phyloP scores from a whole-genome alignment of 208 protist species.

The Leishmania amazonensis region DNA sequence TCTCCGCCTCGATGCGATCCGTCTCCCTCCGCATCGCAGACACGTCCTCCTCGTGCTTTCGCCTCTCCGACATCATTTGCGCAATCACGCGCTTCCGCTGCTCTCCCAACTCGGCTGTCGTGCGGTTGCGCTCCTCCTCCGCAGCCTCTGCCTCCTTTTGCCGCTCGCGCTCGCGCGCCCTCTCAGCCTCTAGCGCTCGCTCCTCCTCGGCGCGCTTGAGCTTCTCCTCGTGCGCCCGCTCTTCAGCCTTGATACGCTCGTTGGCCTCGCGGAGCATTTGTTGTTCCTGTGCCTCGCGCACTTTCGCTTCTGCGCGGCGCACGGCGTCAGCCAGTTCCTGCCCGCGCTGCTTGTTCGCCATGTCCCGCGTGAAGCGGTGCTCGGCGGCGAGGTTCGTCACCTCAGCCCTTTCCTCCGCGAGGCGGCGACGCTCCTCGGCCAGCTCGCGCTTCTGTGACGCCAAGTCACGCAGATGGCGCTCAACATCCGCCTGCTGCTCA shows the following conservation, averaged over 20 bases:
- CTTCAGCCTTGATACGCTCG: constrained; percentile 38
- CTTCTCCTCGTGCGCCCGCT: constrained; percentile 49
- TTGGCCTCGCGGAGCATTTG: constrained; percentile 43
- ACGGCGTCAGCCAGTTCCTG: constrained; percentile 63
- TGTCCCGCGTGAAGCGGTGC: constrained; percentile 43
- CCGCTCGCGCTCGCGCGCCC: constrained; percentile 45
- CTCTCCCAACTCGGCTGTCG: constrained; percentile 61
- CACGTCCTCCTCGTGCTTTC: constrained; percentile 71
- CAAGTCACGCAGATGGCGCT: constrained; percentile 74
- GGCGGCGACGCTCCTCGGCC: constrained; percentile 58
- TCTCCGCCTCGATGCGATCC: constrained; percentile 86
- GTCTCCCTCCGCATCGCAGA: constrained; percentile 82
- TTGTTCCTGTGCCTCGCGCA: constrained; percentile 63
- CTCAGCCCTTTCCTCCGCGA: constrained; percentile 61
- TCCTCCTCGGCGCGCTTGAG: constrained; percentile 47
- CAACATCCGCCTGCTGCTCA: constrained; percentile 74
- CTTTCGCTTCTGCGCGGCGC: constrained; percentile 60
- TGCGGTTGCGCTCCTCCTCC: constrained; percentile 47
- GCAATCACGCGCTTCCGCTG: constrained; percentile 68
- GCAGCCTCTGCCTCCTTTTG: constrained; percentile 48
- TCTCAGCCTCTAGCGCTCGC: constrained; percentile 25
- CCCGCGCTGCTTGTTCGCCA: constrained; percentile 59
- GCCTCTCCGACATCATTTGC: constrained; percentile 59
- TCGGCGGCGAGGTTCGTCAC: constrained; percentile 47
- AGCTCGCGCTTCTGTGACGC: constrained; percentile 67